A percentile compares a stretch with the other conserved stretches of the same genome.
These are phyloP conservation scores for Ophiostoma australiae DNA, from an alignment of 2,329 filamentous ascomycete genomes.

Conservation along the genomic window DNA sequence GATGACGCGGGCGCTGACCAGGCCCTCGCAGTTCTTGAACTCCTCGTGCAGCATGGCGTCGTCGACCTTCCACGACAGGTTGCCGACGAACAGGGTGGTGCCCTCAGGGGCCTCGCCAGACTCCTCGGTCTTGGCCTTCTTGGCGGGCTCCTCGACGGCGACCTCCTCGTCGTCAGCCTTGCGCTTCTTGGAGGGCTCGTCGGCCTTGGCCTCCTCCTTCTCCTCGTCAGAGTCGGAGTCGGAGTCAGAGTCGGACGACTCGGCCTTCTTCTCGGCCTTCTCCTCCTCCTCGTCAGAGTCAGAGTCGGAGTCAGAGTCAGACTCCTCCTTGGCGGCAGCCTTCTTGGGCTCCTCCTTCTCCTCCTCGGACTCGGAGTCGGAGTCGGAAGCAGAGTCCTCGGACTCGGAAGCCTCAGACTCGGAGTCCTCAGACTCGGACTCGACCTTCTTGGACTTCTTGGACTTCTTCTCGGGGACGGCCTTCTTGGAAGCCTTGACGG, in stretches of 20 bases:
- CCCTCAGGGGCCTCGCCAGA: constrained; percentile 29
- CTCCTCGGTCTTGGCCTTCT: constrained; percentile 45
- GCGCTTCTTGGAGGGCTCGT: constrained; percentile 58
- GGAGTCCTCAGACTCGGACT: constrained; percentile 30
- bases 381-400: constrained; percentile 28
- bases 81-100: constrained; percentile 80
- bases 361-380: constrained; percentile 30
- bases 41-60: constrained; percentile 75
- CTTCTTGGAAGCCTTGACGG: constrained; percentile 37
- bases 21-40: constrained; percentile 73
- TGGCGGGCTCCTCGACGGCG: constrained; percentile 60
- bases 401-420: constrained; percentile 21
- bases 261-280: constrained; percentile 35
- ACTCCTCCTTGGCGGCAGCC: constrained; percentile 31
- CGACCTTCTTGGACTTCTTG: constrained; percentile 49
- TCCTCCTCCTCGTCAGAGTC: constrained; percentile 26
- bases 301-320: constrained; percentile 32
- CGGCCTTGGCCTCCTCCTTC: constrained; percentile 40
- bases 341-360: constrained; percentile 37
- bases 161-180: constrained; percentile 53
- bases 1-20: constrained; percentile 71
- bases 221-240: constrained; percentile 32
- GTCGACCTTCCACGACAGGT: constrained; percentile 85
- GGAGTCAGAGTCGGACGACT: constrained; percentile 33
- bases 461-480: constrained; percentile 49